phyloP scores from a whole-genome alignment of 441 rosid genomes.

The Pelargonium myrrhifolium region DNA sequence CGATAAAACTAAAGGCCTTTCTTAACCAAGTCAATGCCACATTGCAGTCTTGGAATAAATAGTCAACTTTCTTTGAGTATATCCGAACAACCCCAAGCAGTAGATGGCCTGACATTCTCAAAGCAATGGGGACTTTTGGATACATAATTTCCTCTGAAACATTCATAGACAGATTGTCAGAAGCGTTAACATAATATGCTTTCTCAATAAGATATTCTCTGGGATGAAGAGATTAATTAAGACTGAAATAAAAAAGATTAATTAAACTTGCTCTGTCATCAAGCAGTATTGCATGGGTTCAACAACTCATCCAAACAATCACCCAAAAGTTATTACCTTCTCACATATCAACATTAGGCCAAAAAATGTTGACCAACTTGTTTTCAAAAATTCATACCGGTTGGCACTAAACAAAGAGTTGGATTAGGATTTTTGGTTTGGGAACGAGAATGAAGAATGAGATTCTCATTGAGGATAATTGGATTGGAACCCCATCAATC shows the following conservation, averaged over 20 bases:
- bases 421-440: too few species aligned
- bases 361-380: too few species aligned
- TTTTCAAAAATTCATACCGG: neutral
- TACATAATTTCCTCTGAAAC: constrained; percentile 56
- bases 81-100: constrained; percentile 79
- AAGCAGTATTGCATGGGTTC: too few species aligned
- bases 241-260: neutral
- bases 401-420: neutral
- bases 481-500: too few species aligned
- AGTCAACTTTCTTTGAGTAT: constrained; percentile 86
- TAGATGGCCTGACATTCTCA: constrained; percentile 79
- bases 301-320: too few species aligned
- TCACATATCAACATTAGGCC: too few species aligned
- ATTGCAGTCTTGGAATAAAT: constrained; percentile 59
- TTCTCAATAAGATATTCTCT: too few species aligned
- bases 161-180: neutral
- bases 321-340: too few species aligned
- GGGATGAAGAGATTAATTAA: too few species aligned
- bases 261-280: neutral
- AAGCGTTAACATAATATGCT: neutral
- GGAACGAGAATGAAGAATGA: neutral
- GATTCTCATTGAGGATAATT: too few species aligned
- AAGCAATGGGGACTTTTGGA: constrained; percentile 64
- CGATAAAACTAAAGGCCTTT: constrained; percentile 37
- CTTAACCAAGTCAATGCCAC: constrained; percentile 34